phyloP scores from a whole-genome alignment of 345 rosid species.

The Acer saccharum region DNA sequence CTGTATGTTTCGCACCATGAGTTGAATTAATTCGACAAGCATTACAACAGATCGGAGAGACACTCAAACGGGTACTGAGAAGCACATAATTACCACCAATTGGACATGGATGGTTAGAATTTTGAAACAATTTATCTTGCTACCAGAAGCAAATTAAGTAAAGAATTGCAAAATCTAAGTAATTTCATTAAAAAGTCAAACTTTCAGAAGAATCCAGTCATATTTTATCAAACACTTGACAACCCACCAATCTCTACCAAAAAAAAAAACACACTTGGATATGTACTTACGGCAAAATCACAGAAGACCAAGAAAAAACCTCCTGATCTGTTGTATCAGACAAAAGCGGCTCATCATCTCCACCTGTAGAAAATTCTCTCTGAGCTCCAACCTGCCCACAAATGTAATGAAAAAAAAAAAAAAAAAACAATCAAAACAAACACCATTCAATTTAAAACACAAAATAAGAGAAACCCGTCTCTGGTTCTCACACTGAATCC shows the following conservation, averaged over 20 bases:
- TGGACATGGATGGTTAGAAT: conserved; percentile 2
- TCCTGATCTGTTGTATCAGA: conserved; percentile 54
- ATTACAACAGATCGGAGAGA: neutral
- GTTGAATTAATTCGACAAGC: conserved; percentile 14
- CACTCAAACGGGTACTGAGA: neutral
- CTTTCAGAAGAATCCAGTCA: neutral
- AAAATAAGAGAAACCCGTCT: neutral
- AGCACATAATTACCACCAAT: conserved; percentile 1
- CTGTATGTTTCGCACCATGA: conserved; percentile 38
- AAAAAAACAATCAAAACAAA: conserved; percentile 4
- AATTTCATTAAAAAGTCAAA: neutral
- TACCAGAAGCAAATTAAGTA: neutral
- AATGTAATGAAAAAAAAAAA: neutral
- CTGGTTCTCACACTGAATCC: conserved; percentile 35
- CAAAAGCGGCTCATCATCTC: conserved; percentile 46
- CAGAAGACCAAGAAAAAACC: conserved; percentile 82
- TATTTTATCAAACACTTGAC: neutral
- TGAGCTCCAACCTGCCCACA: conserved; percentile 47
- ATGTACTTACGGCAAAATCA: conserved; percentile 73
- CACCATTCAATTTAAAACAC: neutral
- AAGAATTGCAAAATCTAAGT: neutral
- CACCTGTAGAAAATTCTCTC: conserved; percentile 52
- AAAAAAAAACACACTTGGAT: neutral
- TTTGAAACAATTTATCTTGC: neutral
- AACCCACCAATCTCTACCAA: neutral